Base-by-base conservation (phyloP, 441 rosid genomes). In the Erysimum cheiri region DNA sequence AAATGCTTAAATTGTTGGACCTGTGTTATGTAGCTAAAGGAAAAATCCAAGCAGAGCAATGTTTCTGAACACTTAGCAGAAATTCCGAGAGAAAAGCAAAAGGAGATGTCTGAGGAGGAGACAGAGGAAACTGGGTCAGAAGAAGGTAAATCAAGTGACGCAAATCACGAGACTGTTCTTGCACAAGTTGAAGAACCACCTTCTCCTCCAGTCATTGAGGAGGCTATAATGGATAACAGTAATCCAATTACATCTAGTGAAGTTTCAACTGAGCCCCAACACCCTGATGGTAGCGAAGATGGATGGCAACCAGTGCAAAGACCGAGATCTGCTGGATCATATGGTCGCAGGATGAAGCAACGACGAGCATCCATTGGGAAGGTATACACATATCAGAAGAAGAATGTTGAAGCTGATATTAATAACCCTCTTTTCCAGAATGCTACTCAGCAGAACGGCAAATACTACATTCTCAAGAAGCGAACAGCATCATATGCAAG, bases 241-340 rank as follows among this genome's bases (percentile, higher is more conserved):
- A 76, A 77, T 69, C 76, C 74, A 59, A 47, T 76, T 50, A 49
- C 66, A 60, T 72, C 81, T 49, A 76, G 73, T 63, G 82, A 82
- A 70, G 78, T 29, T 66, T 72, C 69, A 26, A 53, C 79, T 22
- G 92, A 86, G 80, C 75, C 82, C 54, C 87, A 75, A 58, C 55
- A 69, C 36, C 67, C 61, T 67, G 77, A 71, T 65, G 77, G 73
- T 24, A 80, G 82, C 65, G 97, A 89, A 81, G 98, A 89, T 72
- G 98, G 98, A 50, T 96, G 99, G 99, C 99, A 96, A 78, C 83
- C 98, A 3, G 99, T 88, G 79, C 99, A 93, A 72, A 89, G 97
- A 85, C 91, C 83, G 22, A 88, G 93, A 81, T 88, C 97, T 60
- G 87, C 89, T 77, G 89, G 87, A 60, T 87, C 89, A 58, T 73